Evolutionary conservation across 345 rosid species (phyloP).

Genomic region (Passiflora organensis): DNA sequence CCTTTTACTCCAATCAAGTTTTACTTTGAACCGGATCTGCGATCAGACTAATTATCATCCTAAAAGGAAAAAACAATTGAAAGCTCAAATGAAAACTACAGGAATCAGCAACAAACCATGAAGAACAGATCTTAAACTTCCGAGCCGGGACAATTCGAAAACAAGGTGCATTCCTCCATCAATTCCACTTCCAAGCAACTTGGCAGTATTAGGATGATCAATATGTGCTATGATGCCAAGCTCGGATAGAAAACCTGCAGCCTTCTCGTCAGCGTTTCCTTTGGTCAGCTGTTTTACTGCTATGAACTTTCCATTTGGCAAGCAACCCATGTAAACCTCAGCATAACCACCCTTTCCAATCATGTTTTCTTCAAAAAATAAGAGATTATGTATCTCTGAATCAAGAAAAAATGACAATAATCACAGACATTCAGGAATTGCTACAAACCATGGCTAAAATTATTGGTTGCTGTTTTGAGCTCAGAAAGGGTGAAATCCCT

Average conservation of each 20-base stretch:
- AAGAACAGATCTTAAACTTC: conserved; percentile 73
- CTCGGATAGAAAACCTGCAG: conserved; percentile 63
- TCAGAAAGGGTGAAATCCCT: conserved; percentile 52
- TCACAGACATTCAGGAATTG: background rate
- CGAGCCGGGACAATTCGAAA: conserved; percentile 64
- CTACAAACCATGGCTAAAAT: conserved; percentile 57
- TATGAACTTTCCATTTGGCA: conserved; percentile 57
- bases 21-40: conserved; percentile 36
- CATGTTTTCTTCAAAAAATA: conserved; percentile 50
- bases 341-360: conserved; percentile 91
- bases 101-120: conserved; percentile 46
- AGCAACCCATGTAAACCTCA: conserved; percentile 69
- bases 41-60: conserved; percentile 2
- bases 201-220: conserved; percentile 84
- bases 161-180: conserved; percentile 86
- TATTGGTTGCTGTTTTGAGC: conserved; percentile 59
- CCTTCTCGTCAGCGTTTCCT: conserved; percentile 69
- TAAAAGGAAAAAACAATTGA: background rate
- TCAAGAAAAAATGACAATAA: background rate
- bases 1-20: conserved; percentile 72
- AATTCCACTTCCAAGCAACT: conserved; percentile 72
- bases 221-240: conserved; percentile 83
- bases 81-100: background rate
- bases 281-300: conserved; percentile 68
- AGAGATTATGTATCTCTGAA: conserved; percentile 1